These are phyloP conservation scores for Penicillium taxi DNA, from an alignment of 495 filamentous ascomycete genomes.

Conservation along the genomic window DNA sequence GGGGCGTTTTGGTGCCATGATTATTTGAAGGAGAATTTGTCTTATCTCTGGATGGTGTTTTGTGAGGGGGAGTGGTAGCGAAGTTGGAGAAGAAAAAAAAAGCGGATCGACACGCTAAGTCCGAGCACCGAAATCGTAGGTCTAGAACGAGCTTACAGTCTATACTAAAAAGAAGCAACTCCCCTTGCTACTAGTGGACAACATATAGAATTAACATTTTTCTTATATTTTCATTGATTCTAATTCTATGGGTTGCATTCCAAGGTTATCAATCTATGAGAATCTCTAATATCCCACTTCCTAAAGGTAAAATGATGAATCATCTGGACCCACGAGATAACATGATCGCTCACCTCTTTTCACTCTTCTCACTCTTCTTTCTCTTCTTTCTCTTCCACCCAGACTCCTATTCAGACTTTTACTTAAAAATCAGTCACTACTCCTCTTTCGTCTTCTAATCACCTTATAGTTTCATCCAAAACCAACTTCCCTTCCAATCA, in stretches of 20 bases:
- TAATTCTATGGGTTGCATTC: neutral
- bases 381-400: no score
- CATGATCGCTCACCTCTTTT: constrained; percentile 7
- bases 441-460: constrained; percentile 7
- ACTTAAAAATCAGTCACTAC: neutral
- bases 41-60: neutral
- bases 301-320: no score
- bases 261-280: no score
- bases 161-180: no score
- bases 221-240: neutral
- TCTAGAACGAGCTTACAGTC: no score
- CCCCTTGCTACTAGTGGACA: no score
- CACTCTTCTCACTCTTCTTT: constrained; percentile 3
- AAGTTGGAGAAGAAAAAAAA: constrained; percentile 16
- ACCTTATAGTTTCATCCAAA: neutral
- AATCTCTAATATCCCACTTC: no score
- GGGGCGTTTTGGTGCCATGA: constrained; percentile 58
- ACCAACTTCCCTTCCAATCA: constrained; percentile 15
- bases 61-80: neutral
- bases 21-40: constrained; percentile 3
- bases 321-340: constrained; percentile 21
- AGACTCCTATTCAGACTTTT: constrained; percentile 8
- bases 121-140: constrained; percentile 6
- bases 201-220: no score
- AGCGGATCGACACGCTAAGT: constrained; percentile 13